Evolutionary conservation across 176 grass and related monocot genomes (phyloP).

Genomic region (Triticum turgidum): DNA sequence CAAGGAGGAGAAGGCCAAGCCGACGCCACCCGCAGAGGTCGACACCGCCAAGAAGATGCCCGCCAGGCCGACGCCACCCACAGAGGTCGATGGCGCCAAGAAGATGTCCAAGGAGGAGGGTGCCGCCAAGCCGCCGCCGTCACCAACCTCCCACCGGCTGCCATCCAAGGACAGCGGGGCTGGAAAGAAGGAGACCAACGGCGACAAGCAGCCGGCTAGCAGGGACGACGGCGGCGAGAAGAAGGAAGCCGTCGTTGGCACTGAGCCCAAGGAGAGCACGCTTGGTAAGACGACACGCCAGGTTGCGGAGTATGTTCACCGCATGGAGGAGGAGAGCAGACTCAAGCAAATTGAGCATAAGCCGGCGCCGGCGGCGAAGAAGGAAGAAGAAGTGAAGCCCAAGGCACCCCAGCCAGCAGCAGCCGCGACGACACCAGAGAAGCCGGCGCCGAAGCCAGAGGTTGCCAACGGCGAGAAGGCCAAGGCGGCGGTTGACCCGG

Average conservation of each 20-base stretch:
- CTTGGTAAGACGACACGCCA: background rate
- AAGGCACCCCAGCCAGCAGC: background rate
- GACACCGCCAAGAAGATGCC: background rate
- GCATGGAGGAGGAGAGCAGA: background rate
- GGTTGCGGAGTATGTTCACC: background rate
- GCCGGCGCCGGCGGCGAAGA: background rate
- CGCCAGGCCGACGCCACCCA: background rate
- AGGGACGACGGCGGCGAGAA: background rate
- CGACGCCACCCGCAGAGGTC: too few species aligned
- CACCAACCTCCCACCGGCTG: too few species aligned
- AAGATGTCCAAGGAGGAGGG: background rate
- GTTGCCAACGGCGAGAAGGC: background rate
- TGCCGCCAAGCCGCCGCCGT: background rate
- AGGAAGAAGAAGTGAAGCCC: background rate
- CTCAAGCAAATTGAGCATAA: background rate
- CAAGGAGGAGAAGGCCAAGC: background rate
- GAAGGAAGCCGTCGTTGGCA: background rate
- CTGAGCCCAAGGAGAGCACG: background rate
- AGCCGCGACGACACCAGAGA: background rate
- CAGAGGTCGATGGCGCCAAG: background rate
- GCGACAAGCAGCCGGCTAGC: background rate
- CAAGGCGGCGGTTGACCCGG: background rate
- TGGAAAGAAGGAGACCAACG: background rate
- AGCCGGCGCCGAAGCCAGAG: background rate
- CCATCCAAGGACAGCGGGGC: too few species aligned